Evolutionary conservation across 495 filamentous ascomycete genomes (phyloP), one percentile per base, ranked within the genome.

Genomic region (Pseudomonodictys pantanalensis): DNA sequence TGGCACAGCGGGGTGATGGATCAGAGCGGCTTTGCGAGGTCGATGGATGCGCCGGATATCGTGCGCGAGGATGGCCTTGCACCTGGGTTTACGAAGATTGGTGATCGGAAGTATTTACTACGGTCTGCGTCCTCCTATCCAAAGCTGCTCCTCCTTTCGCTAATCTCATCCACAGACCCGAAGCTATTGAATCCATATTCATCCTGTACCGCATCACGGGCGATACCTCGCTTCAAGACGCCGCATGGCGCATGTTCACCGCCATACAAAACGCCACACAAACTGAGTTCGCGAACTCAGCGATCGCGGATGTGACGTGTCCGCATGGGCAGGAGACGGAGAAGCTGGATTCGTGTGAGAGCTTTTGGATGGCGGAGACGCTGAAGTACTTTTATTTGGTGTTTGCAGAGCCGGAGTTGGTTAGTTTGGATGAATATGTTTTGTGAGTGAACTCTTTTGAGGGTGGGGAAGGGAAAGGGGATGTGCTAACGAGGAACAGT

Each of bases 221-320:
- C 12, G 81, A 88, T 50, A 71, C 76, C 25, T 78, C 78, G 8
- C 75, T 87, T 15, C 78, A 83, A 58, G 86, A 91, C 20, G 71
- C 79, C 15, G 89, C 88, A 18, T 92, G 88, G 89, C 76, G 77
- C 29, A 91, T 92, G 86, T 92, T 89, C 69, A 69, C 74, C 33
- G 77, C 78, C 39, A 85, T 91, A 33, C 74, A 79, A 17, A 79
- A 78, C 54, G 73, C 77, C 32, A 88, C 86, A 3, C 73, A 74
- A 50, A 85, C 86, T 0, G 74, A 81, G 6, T 75, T 76, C 48
- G 83, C 77, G 11, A 75, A 84, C 69, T 79, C 85, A 10, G 79
- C 81, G 10, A 82, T 88, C n/a, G 58, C 70, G 7, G 79, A 87
- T 53, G 85, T 89, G 47, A 78, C 52, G 15, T 62, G 45, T 45